Evolutionary conservation across 1,284 basidiomycete genomes (phyloP).

Genomic region (Trichosporon sp.): DNA sequence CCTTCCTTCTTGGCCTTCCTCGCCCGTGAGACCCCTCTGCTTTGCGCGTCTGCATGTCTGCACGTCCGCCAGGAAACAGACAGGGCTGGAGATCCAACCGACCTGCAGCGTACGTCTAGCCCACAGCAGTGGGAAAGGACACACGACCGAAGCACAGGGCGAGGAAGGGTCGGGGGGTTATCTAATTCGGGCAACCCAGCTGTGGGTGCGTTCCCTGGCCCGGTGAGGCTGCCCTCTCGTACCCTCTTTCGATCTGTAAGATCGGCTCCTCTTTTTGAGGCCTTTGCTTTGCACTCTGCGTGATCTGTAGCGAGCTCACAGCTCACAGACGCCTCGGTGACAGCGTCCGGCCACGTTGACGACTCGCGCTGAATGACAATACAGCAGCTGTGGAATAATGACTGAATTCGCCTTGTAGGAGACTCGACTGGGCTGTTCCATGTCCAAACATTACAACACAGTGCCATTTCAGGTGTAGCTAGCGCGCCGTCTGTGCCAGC

Average conservation of each 20-base stretch:
- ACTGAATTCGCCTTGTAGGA: neutral
- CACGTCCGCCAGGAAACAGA: neutral
- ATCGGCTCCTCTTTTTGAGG: too few relatives aligned
- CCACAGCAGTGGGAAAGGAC: neutral
- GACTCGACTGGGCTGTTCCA: neutral
- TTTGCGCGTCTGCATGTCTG: neutral
- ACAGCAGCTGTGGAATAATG: neutral
- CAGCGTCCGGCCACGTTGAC: too few relatives aligned
- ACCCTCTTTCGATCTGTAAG: neutral
- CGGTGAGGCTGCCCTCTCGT: neutral
- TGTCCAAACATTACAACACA: neutral
- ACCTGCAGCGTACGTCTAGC: neutral
- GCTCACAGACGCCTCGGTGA: neutral
- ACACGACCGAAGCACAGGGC: neutral
- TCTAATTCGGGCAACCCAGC: neutral
- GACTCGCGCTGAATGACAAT: neutral
- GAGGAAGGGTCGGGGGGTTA: neutral
- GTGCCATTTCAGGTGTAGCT: neutral
- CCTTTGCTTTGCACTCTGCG: too few relatives aligned
- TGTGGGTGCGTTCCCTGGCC: neutral
- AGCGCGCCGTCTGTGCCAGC: neutral
- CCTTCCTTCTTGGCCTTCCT: neutral
- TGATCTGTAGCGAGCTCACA: too few relatives aligned
- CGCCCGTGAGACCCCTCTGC: neutral
- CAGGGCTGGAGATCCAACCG: neutral